These are phyloP conservation scores for Durio zibethinus DNA, from an alignment of 345 rosid genomes.

Conservation along the genomic window DNA sequence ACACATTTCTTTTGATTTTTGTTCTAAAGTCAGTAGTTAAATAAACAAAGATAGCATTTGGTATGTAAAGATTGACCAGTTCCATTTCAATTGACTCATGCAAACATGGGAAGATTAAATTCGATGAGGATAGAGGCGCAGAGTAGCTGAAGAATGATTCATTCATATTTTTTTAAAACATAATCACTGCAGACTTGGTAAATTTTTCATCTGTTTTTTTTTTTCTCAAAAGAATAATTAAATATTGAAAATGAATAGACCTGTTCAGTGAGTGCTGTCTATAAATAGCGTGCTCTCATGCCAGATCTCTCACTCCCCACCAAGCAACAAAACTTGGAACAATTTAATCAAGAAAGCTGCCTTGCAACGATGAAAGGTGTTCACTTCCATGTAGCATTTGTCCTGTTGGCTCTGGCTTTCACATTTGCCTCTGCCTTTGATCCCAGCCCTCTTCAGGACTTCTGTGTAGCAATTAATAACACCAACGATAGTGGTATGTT, in stretches of 20 bases:
- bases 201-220: constrained; percentile 24
- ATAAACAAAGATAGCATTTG: background rate
- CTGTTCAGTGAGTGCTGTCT: background rate
- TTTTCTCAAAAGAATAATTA: no score
- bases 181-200: background rate
- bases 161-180: background rate
- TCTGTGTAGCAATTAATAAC: constrained; percentile 28
- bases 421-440: constrained; percentile 19
- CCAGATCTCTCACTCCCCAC: background rate
- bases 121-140: background rate
- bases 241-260: background rate
- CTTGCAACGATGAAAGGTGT: background rate
- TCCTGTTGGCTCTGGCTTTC: constrained; percentile 21
- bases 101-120: background rate
- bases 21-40: no score
- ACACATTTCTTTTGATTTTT: background rate
- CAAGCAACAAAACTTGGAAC: background rate
- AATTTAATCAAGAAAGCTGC: background rate
- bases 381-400: background rate
- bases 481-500: no score
- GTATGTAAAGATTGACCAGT: background rate
- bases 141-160: background rate
- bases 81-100: background rate
- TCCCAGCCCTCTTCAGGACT: constrained; percentile 31
- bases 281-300: background rate